These are phyloP conservation scores for Vigna unguiculata DNA, from an alignment of 306 rosid species.

Conservation along the genomic window DNA sequence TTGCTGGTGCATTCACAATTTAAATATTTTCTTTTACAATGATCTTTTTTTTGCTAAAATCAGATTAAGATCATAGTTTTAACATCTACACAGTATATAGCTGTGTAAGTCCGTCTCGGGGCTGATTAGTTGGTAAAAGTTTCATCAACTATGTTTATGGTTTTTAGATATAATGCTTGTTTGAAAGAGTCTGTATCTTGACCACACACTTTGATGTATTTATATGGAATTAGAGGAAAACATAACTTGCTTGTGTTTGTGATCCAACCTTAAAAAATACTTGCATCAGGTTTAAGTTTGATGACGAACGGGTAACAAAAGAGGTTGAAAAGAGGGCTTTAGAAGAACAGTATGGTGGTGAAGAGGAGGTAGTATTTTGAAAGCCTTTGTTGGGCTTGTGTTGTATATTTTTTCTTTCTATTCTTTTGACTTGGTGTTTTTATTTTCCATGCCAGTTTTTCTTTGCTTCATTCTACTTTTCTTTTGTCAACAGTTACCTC, in stretches of 20 bases:
- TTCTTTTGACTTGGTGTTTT: neutral
- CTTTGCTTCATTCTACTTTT: conserved; percentile 31
- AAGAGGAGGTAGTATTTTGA: conserved; percentile 74
- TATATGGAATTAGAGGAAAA: conserved; percentile 14
- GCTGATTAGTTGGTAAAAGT: conserved; percentile 19
- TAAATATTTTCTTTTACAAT: conserved; percentile 10
- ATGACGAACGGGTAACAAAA: conserved; percentile 92
- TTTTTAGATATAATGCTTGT: conserved; percentile 1
- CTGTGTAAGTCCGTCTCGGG: conserved; percentile 11
- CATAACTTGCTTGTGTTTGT: neutral
- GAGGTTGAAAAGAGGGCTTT: conserved; percentile 86
- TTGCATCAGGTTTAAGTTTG: conserved; percentile 79
- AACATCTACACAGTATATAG: neutral
- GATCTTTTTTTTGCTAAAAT: neutral
- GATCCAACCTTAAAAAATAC: neutral
- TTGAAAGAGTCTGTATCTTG: neutral
- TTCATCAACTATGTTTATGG: neutral
- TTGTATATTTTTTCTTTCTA: conserved; percentile 13
- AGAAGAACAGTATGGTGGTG: conserved; percentile 97
- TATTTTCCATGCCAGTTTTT: neutral
- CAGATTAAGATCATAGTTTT: neutral
- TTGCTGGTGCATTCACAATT: neutral
- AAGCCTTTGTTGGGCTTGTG: conserved; percentile 14
- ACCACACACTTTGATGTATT: conserved; percentile 7
- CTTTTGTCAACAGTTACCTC: conserved; percentile 68